Evolutionary conservation across 2,329 filamentous ascomycete genomes (phyloP), one percentile per base, ranked within the genome.

Genomic region (Cladosporium cucumerinum): DNA sequence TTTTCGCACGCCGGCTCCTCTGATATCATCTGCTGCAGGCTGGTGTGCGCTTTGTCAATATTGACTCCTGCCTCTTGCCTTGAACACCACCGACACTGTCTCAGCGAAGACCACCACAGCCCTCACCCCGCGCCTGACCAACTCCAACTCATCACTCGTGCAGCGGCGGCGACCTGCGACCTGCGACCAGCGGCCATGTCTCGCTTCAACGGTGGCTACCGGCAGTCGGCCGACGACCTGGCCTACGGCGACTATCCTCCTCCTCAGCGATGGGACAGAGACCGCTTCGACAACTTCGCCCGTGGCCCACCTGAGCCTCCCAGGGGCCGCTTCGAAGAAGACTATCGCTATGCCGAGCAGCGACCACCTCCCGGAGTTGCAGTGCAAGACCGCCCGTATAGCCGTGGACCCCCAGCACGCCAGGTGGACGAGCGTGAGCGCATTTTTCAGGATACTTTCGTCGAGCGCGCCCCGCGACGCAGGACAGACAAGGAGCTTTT

Each of bases 201-300:
- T 43, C 71, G 71, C 54, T 72, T 67, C 66, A 65, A 67, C 55
- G 28, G 55, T 34, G 54, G 62, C 57, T 51, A 52, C 54, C 66
- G 69, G 25, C 62, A 67, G 28, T 80, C 78, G n/a, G 77, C 77
- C 23, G 79, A 79, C 67, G 76, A 79, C 64, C 74, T 82, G 55
- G 77, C 77, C 51, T 77, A 76, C 68, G 77, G 75, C 66, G 80
- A 82, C 30, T 55, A 62, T 25, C 60, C 60, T 43, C 60, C 60
- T 25, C 77, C 78, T n/a, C 75, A 82, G 68, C 76, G 81, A 70
- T 83, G 81, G 81, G 81, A 83, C 68, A 77, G 81, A 65, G 81
- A 82, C 65, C 78, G 78, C 66, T 83, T 83, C 67, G 81, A 83
- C 73, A 78, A 80, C 66, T 78, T 80, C 72, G 76, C 78, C 21